Conservation (phyloP, 1,284 basidiomycete species). For the Cryptococcus neoformans region DNA sequence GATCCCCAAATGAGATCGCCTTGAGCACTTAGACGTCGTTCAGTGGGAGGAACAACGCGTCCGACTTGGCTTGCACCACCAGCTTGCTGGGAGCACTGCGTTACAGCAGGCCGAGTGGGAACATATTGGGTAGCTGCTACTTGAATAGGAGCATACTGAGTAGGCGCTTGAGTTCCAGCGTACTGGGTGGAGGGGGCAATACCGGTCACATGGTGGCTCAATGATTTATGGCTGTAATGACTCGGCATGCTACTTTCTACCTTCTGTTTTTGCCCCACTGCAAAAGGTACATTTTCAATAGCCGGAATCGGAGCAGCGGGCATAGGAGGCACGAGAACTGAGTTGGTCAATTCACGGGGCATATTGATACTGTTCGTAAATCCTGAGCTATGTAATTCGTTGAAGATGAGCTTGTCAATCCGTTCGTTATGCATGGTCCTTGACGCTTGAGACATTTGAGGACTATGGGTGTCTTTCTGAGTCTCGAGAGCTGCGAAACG, state of each 20-base stretch:
- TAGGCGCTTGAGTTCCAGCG: neutral
- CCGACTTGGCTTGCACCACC: too few species aligned
- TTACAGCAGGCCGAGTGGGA: neutral
- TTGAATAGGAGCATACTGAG: constrained; percentile 1
- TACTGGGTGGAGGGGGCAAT: too few species aligned
- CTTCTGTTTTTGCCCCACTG: neutral
- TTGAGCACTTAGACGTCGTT: neutral
- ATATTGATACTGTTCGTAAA: constrained; percentile 7
- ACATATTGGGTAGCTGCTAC: neutral
- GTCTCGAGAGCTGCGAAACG: constrained; percentile 23
- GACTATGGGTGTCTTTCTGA: constrained; percentile 5
- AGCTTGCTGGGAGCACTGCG: neutral
- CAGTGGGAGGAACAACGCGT: too few species aligned
- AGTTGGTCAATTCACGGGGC: constrained; percentile 7
- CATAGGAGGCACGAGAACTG: neutral
- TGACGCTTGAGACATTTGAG: constrained; percentile 7
- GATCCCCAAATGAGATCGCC: constrained; percentile 33
- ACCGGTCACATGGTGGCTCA: neutral
- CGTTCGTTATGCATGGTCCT: constrained; percentile 20
- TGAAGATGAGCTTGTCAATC: constrained; percentile 30
- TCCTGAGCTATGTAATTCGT: constrained; percentile 16
- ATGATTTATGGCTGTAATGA: constrained; percentile 4
- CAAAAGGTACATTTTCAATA: neutral
- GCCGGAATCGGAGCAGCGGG: neutral
- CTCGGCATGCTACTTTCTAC: neutral